phyloP scores from a whole-genome alignment of 2,329 filamentous ascomycete genomes.

The Colletotrichum trifolii region DNA sequence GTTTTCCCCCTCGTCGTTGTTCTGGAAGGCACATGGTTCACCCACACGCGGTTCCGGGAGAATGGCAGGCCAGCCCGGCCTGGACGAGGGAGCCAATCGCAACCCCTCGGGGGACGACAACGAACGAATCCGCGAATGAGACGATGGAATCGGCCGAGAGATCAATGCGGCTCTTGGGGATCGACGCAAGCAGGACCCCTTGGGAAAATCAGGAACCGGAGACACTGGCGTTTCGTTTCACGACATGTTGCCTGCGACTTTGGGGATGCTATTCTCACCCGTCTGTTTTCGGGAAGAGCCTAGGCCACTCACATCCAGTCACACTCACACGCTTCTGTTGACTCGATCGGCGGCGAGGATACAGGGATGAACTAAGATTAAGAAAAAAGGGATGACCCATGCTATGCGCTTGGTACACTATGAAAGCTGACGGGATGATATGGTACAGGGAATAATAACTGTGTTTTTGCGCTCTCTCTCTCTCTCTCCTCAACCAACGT shows the following conservation, averaged over 20 bases:
- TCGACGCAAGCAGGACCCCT: constrained; percentile 5
- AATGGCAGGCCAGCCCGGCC: constrained; percentile 13
- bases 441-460: constrained; percentile 23
- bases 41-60: constrained; percentile 16
- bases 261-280: background rate
- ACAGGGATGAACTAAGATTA: background rate
- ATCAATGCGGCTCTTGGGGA: constrained; percentile 17
- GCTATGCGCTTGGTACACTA: constrained; percentile 1
- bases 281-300: too few species aligned
- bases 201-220: background rate
- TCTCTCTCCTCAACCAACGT: constrained; percentile 2
- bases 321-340: too few species aligned
- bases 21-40: constrained; percentile 20
- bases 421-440: constrained; percentile 10
- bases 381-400: constrained; percentile 1
- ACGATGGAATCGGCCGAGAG: constrained; percentile 17
- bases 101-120: background rate
- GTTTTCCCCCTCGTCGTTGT: background rate
- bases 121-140: constrained; percentile 19
- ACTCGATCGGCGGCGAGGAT: constrained; percentile 5
- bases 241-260: background rate
- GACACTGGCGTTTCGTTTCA: constrained; percentile 30
- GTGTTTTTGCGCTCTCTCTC: constrained; percentile 2
- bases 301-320: too few species aligned
- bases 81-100: constrained; percentile 32